These are phyloP conservation scores for Pichia scutulata DNA, from an alignment of 805 yeast species.

Conservation along the genomic window DNA sequence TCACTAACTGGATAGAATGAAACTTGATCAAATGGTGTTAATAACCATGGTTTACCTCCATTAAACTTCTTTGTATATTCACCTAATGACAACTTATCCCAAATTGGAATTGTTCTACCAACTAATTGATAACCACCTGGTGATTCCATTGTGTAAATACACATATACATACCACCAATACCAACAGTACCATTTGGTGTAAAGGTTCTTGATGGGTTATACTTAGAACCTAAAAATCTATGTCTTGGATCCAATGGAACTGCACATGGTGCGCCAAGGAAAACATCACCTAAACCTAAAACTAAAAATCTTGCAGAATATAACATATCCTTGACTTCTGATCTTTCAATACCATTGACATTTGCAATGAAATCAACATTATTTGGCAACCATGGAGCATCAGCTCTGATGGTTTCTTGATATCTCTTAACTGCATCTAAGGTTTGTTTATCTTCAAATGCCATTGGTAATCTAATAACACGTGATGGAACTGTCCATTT, in stretches of 20 bases:
- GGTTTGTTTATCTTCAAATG: constrained; percentile 88
- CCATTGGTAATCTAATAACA: constrained; percentile 83
- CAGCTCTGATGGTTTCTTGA: constrained; percentile 84
- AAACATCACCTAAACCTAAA: constrained; percentile 93
- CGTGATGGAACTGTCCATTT: constrained; percentile 85
- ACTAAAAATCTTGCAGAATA: constrained; percentile 89
- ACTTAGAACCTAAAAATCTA: constrained; percentile 84
- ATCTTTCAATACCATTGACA: constrained; percentile 73
- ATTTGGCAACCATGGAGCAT: constrained; percentile 97
- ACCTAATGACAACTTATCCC: constrained; percentile 89
- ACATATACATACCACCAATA: constrained; percentile 98
- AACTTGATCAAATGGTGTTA: constrained; percentile 88
- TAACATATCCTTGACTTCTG: constrained; percentile 73
- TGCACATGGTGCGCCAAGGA: constrained; percentile 97
- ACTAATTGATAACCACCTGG: constrained; percentile 98
- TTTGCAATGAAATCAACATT: constrained; percentile 92
- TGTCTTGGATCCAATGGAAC: constrained; percentile 97
- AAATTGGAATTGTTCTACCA: constrained; percentile 94
- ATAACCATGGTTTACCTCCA: constrained; percentile 71
- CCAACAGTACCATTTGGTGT: constrained; percentile 98
- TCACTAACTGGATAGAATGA: constrained; percentile 91
- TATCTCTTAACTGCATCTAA: constrained; percentile 86
- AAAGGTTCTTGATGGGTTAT: constrained; percentile 92
- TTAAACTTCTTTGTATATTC: constrained; percentile 42
- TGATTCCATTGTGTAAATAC: constrained; percentile 95